phyloP scores from a whole-genome alignment of 1,139 yeast species.

The Petasospora rhodanensis region DNA sequence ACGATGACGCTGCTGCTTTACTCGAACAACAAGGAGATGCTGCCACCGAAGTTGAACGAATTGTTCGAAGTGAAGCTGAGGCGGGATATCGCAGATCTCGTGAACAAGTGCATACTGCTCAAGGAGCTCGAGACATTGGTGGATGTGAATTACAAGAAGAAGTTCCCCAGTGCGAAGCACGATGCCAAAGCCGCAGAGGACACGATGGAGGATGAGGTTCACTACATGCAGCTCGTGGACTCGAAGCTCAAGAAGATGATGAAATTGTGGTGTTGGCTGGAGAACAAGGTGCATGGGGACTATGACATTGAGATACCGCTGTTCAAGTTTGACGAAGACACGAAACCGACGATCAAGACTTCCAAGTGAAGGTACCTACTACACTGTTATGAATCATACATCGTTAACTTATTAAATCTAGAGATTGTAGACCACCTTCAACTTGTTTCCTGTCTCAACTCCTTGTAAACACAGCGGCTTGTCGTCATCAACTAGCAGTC shows the following conservation, averaged over 20 bases:
- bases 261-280: conserved; percentile 60
- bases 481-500: conserved; percentile 34
- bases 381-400: neutral
- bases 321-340: conserved; percentile 4
- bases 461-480: conserved; percentile 55
- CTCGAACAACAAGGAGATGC: conserved; percentile 26
- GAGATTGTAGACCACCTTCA: conserved; percentile 31
- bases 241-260: conserved; percentile 53
- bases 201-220: conserved; percentile 4
- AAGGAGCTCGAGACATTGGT: conserved; percentile 14
- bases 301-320: conserved; percentile 2
- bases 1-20: conserved; percentile 65
- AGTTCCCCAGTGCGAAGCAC: conserved; percentile 3
- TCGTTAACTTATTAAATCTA: neutral
- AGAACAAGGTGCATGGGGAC: conserved; percentile 30
- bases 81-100: conserved; percentile 53
- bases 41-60: conserved; percentile 49
- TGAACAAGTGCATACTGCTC: conserved; percentile 40
- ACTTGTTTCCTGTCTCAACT: conserved; percentile 66
- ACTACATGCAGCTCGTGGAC: conserved; percentile 24
- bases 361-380: neutral
- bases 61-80: conserved; percentile 53
- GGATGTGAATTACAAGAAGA: conserved; percentile 5
- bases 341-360: neutral
- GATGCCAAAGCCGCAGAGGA: conserved; percentile 9